phyloP scores from a whole-genome alignment of 140 eudicot genomes.

The Ambrosia hybrid region DNA sequence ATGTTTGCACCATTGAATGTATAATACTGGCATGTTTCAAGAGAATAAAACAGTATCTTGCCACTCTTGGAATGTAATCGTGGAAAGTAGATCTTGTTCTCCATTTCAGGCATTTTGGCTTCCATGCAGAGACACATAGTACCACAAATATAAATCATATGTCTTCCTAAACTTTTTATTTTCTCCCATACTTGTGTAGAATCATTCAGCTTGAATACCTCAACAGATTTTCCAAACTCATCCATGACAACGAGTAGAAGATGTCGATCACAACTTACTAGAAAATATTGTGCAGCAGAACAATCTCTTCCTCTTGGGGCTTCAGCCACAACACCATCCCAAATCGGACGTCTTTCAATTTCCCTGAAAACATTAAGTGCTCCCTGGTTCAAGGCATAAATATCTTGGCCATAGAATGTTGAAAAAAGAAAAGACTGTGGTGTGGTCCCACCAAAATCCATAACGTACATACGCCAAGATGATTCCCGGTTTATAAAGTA shows the following conservation, averaged over 20 bases:
- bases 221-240: neutral
- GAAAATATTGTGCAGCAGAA: too few relatives aligned
- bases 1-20: neutral
- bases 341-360: too few relatives aligned
- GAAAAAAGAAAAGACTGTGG: too few relatives aligned
- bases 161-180: neutral
- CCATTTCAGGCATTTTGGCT: neutral
- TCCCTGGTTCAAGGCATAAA: neutral
- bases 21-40: neutral
- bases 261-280: too few relatives aligned
- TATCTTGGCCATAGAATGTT: too few relatives aligned
- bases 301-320: too few relatives aligned
- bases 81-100: neutral
- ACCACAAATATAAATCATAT: neutral
- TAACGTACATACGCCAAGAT: too few relatives aligned
- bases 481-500: too few relatives aligned
- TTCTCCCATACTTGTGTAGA: neutral
- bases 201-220: neutral
- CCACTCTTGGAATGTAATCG: neutral
- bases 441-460: too few relatives aligned
- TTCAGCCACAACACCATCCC: too few relatives aligned
- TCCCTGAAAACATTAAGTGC: neutral
- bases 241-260: too few relatives aligned
- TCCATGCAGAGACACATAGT: neutral
- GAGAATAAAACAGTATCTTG: slow-evolving; percentile 7